phyloP scores from a whole-genome alignment of 306 rosid genomes.

The Castanea sativa region DNA sequence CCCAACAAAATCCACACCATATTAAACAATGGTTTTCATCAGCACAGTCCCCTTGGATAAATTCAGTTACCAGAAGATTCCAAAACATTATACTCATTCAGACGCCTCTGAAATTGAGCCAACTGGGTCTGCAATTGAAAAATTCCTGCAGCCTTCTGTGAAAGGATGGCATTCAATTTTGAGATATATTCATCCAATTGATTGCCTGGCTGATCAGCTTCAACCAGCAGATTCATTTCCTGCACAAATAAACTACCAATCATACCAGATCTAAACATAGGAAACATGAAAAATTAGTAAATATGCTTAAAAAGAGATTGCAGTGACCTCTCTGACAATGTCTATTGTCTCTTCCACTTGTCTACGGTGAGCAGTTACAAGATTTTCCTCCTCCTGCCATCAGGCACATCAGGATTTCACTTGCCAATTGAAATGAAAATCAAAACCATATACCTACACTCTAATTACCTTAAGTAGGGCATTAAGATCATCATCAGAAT shows the following conservation, averaged over 20 bases:
- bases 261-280: conserved; percentile 1
- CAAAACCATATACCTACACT: background rate
- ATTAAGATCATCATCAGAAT: conserved; percentile 62
- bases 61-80: conserved; percentile 49
- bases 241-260: conserved; percentile 32
- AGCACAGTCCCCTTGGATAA: conserved; percentile 21
- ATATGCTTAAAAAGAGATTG: conserved; percentile 1
- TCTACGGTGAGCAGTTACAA: conserved; percentile 74
- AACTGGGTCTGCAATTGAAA: conserved; percentile 75
- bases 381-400: conserved; percentile 84
- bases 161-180: conserved; percentile 70
- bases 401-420: conserved; percentile 19
- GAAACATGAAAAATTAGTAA: background rate
- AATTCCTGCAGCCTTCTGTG: conserved; percentile 80
- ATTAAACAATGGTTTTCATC: conserved; percentile 12
- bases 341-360: conserved; percentile 93
- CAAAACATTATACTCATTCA: conserved; percentile 67
- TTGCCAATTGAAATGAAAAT: conserved; percentile 15
- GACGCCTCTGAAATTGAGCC: conserved; percentile 74
- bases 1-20: conserved; percentile 16
- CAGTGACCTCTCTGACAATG: conserved; percentile 71
- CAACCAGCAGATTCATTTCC: conserved; percentile 88
- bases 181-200: conserved; percentile 65
- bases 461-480: conserved; percentile 69
- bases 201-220: conserved; percentile 89